A percentile compares a stretch with the other conserved stretches of the same genome.
phyloP scores from a whole-genome alignment of 2,329 filamentous ascomycete species.

The Ceratocystis harringtonii region DNA sequence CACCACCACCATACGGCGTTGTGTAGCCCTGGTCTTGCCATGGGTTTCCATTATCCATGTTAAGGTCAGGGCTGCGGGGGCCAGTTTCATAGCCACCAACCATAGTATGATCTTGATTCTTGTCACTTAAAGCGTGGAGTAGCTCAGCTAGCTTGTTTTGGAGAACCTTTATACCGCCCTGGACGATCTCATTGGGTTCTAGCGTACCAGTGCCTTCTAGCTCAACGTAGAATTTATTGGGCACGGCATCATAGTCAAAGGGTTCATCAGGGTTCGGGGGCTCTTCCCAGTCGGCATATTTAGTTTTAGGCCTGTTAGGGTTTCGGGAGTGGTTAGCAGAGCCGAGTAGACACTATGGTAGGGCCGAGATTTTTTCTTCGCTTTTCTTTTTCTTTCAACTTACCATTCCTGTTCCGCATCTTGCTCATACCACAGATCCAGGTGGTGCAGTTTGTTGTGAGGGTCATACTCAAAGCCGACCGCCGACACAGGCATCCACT shows the following conservation, averaged over 20 bases:
- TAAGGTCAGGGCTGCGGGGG: slow-evolving; percentile 49
- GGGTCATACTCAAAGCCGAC: slow-evolving; percentile 97
- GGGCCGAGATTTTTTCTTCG: neutral
- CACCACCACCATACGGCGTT: slow-evolving; percentile 47
- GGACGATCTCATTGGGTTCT: slow-evolving; percentile 77
- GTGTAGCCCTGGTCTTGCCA: slow-evolving; percentile 53
- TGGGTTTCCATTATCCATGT: slow-evolving; percentile 41
- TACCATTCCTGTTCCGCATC: slow-evolving; percentile 75
- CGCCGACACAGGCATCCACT: slow-evolving; percentile 87
- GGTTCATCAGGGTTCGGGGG: slow-evolving; percentile 65
- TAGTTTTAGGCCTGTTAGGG: slow-evolving; percentile 54
- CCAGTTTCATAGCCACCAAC: slow-evolving; percentile 41
- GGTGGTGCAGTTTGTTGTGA: slow-evolving; percentile 84
- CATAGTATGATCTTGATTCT: slow-evolving; percentile 30
- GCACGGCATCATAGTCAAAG: slow-evolving; percentile 82
- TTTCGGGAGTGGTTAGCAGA: slow-evolving; percentile 19
- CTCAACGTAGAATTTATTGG: slow-evolving; percentile 79
- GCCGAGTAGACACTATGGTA: neutral
- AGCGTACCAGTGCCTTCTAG: slow-evolving; percentile 80
- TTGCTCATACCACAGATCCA: slow-evolving; percentile 86
- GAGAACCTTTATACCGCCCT: slow-evolving; percentile 73
- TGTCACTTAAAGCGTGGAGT: slow-evolving; percentile 46
- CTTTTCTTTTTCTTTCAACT: slow-evolving; percentile 23
- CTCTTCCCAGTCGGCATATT: slow-evolving; percentile 67
- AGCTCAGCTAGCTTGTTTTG: slow-evolving; percentile 80